Conservation (phyloP, 2,329 filamentous ascomycete species). For the Nothophaeocryptopus gaeumannii region DNA sequence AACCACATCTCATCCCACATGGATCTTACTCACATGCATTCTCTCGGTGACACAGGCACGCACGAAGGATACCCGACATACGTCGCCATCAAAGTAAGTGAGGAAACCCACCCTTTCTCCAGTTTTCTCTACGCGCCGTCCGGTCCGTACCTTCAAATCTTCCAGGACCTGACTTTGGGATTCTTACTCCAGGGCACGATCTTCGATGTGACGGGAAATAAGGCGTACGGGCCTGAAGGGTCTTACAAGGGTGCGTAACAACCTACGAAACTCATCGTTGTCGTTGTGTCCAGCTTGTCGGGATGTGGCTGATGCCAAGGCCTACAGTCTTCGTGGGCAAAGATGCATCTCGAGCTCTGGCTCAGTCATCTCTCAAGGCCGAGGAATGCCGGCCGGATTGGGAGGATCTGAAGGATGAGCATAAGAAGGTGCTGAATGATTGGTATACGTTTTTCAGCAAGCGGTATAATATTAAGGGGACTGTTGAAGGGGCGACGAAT, state of each 20-base stretch:
- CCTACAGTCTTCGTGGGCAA: constrained; percentile 88
- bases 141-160: too few species aligned
- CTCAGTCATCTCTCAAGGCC: constrained; percentile 76
- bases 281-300: not conserved
- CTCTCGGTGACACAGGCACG: constrained; percentile 50
- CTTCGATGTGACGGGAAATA: constrained; percentile 90
- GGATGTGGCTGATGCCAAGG: not conserved
- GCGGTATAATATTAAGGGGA: constrained; percentile 85
- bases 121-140: too few species aligned
- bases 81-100: constrained; percentile 57
- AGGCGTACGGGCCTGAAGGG: constrained; percentile 76
- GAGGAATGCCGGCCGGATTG: constrained; percentile 83
- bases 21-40: not conserved
- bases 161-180: not conserved
- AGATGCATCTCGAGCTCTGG: constrained; percentile 89
- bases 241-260: constrained; percentile 70
- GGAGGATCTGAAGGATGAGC: constrained; percentile 77
- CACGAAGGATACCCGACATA: constrained; percentile 60
- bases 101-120: not conserved
- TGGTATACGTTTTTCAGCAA: constrained; percentile 98
- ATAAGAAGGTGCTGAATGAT: constrained; percentile 80
- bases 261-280: not conserved
- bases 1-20: too few species aligned
- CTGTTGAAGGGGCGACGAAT: constrained; percentile 37
- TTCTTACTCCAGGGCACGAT: constrained; percentile 67